Evolutionary conservation across 495 filamentous ascomycete species (phyloP).

Genomic region (Aspergillus hancockii): DNA sequence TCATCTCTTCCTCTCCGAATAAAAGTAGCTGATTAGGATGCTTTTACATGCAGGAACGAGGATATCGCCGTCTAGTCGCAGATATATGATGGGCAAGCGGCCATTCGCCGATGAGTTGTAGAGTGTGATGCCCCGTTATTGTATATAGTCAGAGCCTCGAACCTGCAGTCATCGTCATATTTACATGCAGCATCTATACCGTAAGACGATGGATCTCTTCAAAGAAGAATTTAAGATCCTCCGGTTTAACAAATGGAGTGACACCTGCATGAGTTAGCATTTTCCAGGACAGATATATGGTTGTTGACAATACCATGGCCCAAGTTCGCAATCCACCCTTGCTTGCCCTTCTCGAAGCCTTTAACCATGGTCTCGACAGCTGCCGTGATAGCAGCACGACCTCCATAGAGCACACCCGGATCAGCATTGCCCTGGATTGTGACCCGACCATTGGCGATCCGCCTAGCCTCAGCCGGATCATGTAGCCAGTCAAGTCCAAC

Average conservation of each 20-base stretch:
- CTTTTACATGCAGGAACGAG: conserved; percentile 61
- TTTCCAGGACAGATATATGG: background rate
- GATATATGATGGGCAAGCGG: conserved; percentile 14
- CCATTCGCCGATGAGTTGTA: background rate
- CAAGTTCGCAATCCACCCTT: conserved; percentile 84
- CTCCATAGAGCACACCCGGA: conserved; percentile 88
- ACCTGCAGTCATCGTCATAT: conserved; percentile 10
- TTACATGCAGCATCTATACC: conserved; percentile 15
- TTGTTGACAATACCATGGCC: conserved; percentile 69
- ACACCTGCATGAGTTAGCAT: conserved; percentile 59
- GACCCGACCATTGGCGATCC: conserved; percentile 71
- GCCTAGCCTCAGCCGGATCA: conserved; percentile 80
- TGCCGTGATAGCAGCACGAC: conserved; percentile 72
- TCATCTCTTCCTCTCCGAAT: conserved; percentile 1
- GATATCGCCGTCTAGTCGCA: conserved; percentile 65
- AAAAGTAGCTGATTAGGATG: conserved; percentile 7
- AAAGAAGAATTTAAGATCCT: conserved; percentile 90
- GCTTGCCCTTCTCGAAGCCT: conserved; percentile 85
- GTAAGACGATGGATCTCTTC: conserved; percentile 78
- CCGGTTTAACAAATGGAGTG: conserved; percentile 89
- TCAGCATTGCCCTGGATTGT: conserved; percentile 94
- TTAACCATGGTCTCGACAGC: conserved; percentile 80
- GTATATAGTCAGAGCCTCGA: conserved; percentile 15
- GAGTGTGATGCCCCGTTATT: conserved; percentile 1
- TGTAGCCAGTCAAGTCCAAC: conserved; percentile 95